Percentiles rank a stretch among this genome's conserved stretches.
These are phyloP conservation scores for Ceratocystis harringtonii DNA, from an alignment of 2,329 filamentous ascomycete genomes.

Conservation along the genomic window DNA sequence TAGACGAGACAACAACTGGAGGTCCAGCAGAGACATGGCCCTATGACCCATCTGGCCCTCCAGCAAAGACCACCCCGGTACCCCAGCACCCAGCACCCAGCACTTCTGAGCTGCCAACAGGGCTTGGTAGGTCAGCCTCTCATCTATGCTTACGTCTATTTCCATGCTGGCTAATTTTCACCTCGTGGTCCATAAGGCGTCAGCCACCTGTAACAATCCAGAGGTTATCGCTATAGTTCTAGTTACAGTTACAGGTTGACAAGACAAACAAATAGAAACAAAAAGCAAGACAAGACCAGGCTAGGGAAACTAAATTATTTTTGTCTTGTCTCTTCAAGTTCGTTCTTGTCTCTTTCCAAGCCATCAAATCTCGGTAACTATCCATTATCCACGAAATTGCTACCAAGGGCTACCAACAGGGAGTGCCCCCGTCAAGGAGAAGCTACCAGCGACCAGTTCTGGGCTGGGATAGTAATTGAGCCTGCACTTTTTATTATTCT, in stretches of 20 bases:
- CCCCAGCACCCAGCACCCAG: background rate
- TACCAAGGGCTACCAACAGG: background rate
- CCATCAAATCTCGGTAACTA: conserved; percentile 3
- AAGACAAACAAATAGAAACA: background rate
- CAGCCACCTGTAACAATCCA: background rate
- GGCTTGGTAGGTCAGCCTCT: background rate
- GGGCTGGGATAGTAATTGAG: background rate
- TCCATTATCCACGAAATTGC: background rate
- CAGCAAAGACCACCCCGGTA: background rate
- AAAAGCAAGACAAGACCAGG: background rate
- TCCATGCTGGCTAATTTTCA: no score
- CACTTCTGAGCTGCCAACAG: background rate
- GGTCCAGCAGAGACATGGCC: background rate
- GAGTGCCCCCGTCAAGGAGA: background rate
- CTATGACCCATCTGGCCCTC: background rate
- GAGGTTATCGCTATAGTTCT: background rate
- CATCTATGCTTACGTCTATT: background rate
- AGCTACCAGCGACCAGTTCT: background rate
- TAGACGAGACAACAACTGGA: background rate
- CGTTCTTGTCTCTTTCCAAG: background rate
- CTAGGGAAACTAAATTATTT: no score
- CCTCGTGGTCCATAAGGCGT: no score
- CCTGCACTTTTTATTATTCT: background rate
- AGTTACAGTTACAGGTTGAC: background rate
- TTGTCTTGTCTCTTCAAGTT: no score